phyloP scores from a whole-genome alignment of 768 basidiomycete species.

The Rubroboletus satanas region DNA sequence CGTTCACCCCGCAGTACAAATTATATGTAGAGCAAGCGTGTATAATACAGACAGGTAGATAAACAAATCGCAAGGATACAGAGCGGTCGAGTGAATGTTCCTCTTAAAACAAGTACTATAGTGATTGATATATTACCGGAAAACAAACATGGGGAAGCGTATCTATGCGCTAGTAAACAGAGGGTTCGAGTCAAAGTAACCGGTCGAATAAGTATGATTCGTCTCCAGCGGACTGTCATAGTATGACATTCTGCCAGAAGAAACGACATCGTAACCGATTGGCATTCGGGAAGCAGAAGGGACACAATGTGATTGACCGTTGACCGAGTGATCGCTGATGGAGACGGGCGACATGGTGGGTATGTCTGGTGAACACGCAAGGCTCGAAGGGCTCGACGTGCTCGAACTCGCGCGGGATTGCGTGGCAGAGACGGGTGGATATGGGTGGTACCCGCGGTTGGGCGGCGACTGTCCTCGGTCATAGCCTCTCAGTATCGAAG shows the following conservation, averaged over 20 bases:
- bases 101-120: conserved; percentile 9
- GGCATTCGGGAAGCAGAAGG: conserved; percentile 16
- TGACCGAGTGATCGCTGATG: conserved; percentile 10
- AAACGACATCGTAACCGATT: conserved; percentile 22
- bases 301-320: conserved; percentile 22
- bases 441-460: conserved; percentile 55
- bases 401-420: conserved; percentile 31
- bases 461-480: conserved; percentile 46
- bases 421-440: conserved; percentile 32
- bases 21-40: conserved; percentile 3
- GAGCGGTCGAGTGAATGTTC: conserved; percentile 15
- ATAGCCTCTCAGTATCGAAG: conserved; percentile 52
- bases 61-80: conserved; percentile 29
- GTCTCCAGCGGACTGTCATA: conserved; percentile 26
- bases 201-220: conserved; percentile 17
- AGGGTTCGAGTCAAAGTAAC: conserved; percentile 22
- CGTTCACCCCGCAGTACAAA: conserved; percentile 16
- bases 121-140: conserved; percentile 20
- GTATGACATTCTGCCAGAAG: conserved; percentile 25
- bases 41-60: conserved; percentile 18
- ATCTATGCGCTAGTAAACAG: conserved; percentile 25
- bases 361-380: conserved; percentile 29
- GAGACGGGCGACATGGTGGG: conserved; percentile 20
- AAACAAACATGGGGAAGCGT: not conserved
- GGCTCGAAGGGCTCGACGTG: conserved; percentile 30